Evolutionary conservation across 768 basidiomycete genomes (phyloP), one percentile per base, ranked within the genome.

Genomic region (Suillus hirtellus): DNA sequence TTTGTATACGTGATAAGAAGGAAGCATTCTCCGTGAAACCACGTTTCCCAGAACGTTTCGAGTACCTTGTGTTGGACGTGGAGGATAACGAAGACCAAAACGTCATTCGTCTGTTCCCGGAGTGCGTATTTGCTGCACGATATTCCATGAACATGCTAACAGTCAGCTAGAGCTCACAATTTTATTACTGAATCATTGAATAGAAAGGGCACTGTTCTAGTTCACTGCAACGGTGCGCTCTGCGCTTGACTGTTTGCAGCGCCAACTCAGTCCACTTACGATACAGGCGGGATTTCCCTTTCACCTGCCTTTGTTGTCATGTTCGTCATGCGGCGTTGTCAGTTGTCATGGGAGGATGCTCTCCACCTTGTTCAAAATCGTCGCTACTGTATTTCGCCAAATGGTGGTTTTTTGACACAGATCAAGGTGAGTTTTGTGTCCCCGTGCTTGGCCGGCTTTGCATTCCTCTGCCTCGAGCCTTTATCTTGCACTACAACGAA

Each of bases 61-160:
- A 72, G 44, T 97, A 97, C 74, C 74, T 94, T 71, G 86, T 88
- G 1, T 79, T 96, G 40, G 90, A 96, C 72, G 92, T 97, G 34
- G 85, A 94, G 72, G 95, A 97, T 74, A 93, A 86, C 67, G 94
- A 96, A 74, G 95, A 96, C 71, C 95, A 97, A 78, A 97, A 97
- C 72, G 82, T 97, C 46, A 96, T 97, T 68, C 83, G 92, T 34
- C 77, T 95, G 49, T 96, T 96, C 75, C 95, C 95, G n/a, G 72
- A 74, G 95, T 95, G 66, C 62, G 86, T 79, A 34, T 21, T 34
- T 62, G 37, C 5, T 24, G 5, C 11, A 35, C 14, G 52, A 60
- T 31, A 21, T 40, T 61, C 52, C 15, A 31, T 43, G 19, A 54
- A 5, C 38, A 50, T 64, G 14, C 56, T 58, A 62, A 19, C 50